A percentile compares a stretch with the other conserved stretches of the same genome.
phyloP scores from a whole-genome alignment of 2,329 filamentous ascomycete genomes.

The Sporothrix brunneoviolacea region DNA sequence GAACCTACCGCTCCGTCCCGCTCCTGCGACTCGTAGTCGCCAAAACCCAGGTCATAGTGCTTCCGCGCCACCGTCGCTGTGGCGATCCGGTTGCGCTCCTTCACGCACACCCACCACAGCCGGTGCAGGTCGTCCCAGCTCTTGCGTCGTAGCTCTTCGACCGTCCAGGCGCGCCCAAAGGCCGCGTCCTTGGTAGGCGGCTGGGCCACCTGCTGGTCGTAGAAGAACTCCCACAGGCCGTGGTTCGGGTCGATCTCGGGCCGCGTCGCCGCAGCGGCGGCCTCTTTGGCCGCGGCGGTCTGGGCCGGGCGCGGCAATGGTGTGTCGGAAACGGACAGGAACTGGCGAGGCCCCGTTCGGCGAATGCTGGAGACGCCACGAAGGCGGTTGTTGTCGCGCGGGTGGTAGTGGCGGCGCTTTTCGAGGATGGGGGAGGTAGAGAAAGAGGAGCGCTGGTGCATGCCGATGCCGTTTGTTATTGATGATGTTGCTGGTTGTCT shows the following conservation, averaged over 20 bases:
- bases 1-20: slow-evolving; percentile 61
- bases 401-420: slow-evolving; percentile 39
- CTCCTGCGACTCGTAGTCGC: slow-evolving; percentile 56
- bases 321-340: slow-evolving; percentile 65
- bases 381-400: slow-evolving; percentile 68
- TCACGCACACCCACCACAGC: slow-evolving; percentile 91
- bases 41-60: slow-evolving; percentile 64
- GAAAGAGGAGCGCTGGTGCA: slow-evolving; percentile 31
- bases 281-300: not conserved
- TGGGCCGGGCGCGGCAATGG: slow-evolving; percentile 64
- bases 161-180: slow-evolving; percentile 77
- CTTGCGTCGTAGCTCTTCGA: slow-evolving; percentile 79
- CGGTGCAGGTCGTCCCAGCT: slow-evolving; percentile 89
- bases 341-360: slow-evolving; percentile 66
- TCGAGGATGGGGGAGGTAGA: slow-evolving; percentile 48
- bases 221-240: slow-evolving; percentile 90
- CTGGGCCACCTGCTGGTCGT: slow-evolving; percentile 57
- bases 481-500: not conserved
- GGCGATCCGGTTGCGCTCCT: slow-evolving; percentile 83
- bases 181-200: slow-evolving; percentile 63
- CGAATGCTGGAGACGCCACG: slow-evolving; percentile 79
- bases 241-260: slow-evolving; percentile 64
- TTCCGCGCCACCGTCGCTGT: slow-evolving; percentile 66
- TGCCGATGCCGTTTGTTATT: not conserved
- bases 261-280: slow-evolving; percentile 44